A percentile compares a stretch with the other conserved stretches of the same genome.
These are phyloP conservation scores for Phascolomyces articulosus DNA, from an alignment of 371 early-diverging fungal genomes.

Conservation along the genomic window DNA sequence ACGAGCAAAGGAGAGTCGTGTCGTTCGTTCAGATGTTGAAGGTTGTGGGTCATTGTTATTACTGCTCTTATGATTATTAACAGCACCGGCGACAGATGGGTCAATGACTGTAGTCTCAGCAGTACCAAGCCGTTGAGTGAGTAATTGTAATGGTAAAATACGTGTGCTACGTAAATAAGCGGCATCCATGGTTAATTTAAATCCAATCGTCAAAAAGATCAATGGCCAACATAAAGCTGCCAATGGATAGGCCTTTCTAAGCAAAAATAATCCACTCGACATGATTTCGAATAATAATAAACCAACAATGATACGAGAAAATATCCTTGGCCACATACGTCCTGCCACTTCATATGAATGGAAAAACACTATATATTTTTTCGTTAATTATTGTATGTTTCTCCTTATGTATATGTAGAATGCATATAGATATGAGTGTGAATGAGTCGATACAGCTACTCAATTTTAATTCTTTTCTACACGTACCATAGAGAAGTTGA, in stretches of 20 bases:
- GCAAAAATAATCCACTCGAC: slow-evolving; percentile 75
- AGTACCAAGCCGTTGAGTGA: slow-evolving; percentile 49
- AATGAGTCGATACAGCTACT: not conserved
- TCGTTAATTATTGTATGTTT: not conserved
- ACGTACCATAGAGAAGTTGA: slow-evolving; percentile 64
- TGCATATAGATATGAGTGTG: not conserved
- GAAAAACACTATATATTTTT: slow-evolving; percentile 57
- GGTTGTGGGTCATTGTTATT: slow-evolving; percentile 15
- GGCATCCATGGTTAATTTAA: slow-evolving; percentile 58
- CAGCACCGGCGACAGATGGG: not conserved
- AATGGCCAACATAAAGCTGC: slow-evolving; percentile 53
- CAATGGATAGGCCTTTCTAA: slow-evolving; percentile 56
- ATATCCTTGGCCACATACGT: slow-evolving; percentile 73
- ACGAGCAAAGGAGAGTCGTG: not conserved
- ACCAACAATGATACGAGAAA: slow-evolving; percentile 73
- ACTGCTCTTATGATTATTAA: too few relatives aligned
- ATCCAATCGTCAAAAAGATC: slow-evolving; percentile 54
- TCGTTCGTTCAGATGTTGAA: not conserved
- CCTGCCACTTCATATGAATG: slow-evolving; percentile 84
- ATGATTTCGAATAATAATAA: slow-evolving; percentile 78
- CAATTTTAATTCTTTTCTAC: not conserved
- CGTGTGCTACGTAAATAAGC: slow-evolving; percentile 60
- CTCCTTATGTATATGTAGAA: too few relatives aligned
- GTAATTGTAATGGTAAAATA: slow-evolving; percentile 46
- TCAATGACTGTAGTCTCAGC: slow-evolving; percentile 18